These are phyloP conservation scores for Pleurotus sapidus DNA, from an alignment of 768 basidiomycete genomes.

Conservation along the genomic window DNA sequence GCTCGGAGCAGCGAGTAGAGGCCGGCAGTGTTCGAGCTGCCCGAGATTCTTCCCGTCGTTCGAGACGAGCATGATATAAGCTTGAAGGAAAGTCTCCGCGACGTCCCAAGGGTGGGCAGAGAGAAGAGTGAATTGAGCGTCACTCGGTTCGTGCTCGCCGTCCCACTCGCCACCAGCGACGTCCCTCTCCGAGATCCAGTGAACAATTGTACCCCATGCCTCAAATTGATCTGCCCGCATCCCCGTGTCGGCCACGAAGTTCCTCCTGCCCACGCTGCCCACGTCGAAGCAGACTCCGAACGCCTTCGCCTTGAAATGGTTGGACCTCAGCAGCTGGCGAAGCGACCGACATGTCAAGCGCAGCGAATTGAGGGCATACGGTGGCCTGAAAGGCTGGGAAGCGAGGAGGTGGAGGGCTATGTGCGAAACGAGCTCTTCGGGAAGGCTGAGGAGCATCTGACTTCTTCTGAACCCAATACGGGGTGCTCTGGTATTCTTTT, in stretches of 20 bases:
- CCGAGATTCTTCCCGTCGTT: constrained; percentile 53
- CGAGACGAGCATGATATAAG: constrained; percentile 52
- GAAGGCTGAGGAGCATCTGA: not conserved
- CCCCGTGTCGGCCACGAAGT: not conserved
- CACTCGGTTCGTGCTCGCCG: too few species aligned
- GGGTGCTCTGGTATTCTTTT: too few species aligned
- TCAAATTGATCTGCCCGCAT: too few species aligned
- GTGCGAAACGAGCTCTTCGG: not conserved
- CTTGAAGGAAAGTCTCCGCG: constrained; percentile 37
- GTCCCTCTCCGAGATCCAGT: too few species aligned
- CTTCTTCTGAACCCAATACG: too few species aligned
- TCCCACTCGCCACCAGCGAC: too few species aligned
- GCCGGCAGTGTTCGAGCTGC: constrained; percentile 45
- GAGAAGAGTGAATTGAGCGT: constrained; percentile 29
- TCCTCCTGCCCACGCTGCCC: not conserved
- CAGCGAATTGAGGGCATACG: not conserved
- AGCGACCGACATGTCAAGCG: not conserved
- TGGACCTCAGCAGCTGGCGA: not conserved
- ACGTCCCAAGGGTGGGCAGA: constrained; percentile 28
- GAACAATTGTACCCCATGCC: too few species aligned
- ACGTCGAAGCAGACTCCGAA: not conserved
- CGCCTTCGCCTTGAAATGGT: not conserved
- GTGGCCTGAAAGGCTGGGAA: not conserved
- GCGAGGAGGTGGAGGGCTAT: not conserved
- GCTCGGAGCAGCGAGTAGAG: constrained; percentile 32